Evolutionary conservation across 1,284 basidiomycete genomes (phyloP), one percentile per base, ranked within the genome.

Genomic region (Rugosomyces carneus): DNA sequence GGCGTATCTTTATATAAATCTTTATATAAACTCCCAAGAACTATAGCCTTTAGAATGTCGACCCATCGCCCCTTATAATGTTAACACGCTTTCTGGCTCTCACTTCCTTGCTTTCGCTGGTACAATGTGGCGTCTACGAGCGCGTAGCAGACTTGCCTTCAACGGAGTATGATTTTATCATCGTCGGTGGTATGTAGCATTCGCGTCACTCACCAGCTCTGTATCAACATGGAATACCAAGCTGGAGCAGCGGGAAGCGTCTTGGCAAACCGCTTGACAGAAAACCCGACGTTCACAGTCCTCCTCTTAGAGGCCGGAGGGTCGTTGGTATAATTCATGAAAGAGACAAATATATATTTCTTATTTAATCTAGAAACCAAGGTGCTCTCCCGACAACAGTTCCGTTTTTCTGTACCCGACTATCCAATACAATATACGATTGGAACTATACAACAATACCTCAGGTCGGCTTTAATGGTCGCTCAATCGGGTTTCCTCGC

Each of bases 221-320:
- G 19, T 19, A 34, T 15, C 15, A 8, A 11, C 31, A 3, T 8
- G 9, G 27, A 10, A 29, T 10, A 29, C 13, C 27, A 20, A 55
- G 51, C 41, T 38, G 53, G 52, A 36, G 47, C 53, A 34, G 53
- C 53, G 11, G 53, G 52, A 24, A 53, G 42, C 20, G 52, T 54
- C 18, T 20, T 54, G 2, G 53, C 53, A 3, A 55, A 51, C 19
- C 42, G 53, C 13, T 37, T 57, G 11, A 49, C 52, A 16, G 50
- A 52, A 48, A 48, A 51, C 34, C 24, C 49, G 3, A 19, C 44
- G 6, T 39, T 47, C 15, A 44, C 27, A 2, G 44, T 53, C 19
- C 36, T 55, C 15, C 39, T 55, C 10, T 24, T 55, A 9, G 53
- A 55, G 32, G 53, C 51, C 7, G 52, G 51, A 26, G 45, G 41